Percentiles rank a stretch among this genome's conserved stretches.
phyloP scores from a whole-genome alignment of 306 rosid species.

The Ammopiptanthus mongolicus region DNA sequence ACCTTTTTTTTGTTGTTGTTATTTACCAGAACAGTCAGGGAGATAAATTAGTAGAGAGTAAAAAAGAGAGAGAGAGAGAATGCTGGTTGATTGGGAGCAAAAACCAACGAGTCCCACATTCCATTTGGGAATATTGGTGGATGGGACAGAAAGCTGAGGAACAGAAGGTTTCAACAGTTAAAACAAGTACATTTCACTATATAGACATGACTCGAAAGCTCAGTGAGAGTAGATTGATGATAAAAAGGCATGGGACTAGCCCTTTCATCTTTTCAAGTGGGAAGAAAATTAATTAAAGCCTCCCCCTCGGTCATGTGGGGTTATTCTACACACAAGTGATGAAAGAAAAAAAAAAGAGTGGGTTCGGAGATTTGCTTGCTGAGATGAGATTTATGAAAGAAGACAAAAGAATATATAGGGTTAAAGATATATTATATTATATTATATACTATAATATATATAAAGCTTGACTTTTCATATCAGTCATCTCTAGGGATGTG shows the following conservation, averaged over 20 bases:
- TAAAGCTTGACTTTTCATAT: conserved; percentile 60
- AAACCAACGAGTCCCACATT: conserved; percentile 64
- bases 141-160: conserved; percentile 98
- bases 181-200: conserved; percentile 58
- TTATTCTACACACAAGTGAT: neutral
- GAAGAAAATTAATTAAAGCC: conserved; percentile 45
- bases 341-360: neutral
- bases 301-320: conserved; percentile 29
- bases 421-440: conserved; percentile 5
- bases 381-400: conserved; percentile 15
- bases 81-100: conserved; percentile 66
- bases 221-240: conserved; percentile 53
- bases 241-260: conserved; percentile 53
- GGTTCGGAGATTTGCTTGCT: conserved; percentile 10
- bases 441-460: conserved; percentile 17
- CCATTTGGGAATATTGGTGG: conserved; percentile 74
- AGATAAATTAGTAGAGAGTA: conserved; percentile 22
- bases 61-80: conserved; percentile 19
- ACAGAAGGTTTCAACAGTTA: conserved; percentile 83
- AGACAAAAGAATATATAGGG: conserved; percentile 37
- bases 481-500: conserved; percentile 58
- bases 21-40: conserved; percentile 39
- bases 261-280: conserved; percentile 61
- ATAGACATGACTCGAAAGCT: conserved; percentile 59
- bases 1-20: conserved; percentile 26